Evolutionary conservation across 352 stramenopile genomes (phyloP), one percentile per base, ranked within the genome.

Genomic region (Phytophthora kernoviae): DNA sequence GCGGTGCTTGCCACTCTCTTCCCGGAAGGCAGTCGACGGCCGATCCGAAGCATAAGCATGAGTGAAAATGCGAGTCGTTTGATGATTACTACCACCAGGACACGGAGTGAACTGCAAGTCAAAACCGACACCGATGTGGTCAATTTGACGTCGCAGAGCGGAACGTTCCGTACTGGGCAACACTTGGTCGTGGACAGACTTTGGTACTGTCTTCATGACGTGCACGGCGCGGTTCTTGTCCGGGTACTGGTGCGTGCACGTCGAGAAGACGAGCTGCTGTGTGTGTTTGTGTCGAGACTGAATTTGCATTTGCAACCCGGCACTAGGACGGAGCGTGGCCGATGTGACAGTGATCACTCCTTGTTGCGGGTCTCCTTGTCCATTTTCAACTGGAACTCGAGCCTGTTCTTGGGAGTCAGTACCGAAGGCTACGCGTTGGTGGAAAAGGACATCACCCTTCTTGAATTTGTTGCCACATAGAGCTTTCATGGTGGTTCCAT

Each of bases 151-250:
- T 1, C 72, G 69, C 12, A 87, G 39, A 17, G 74, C 61, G 32
- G 74, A 71, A 14, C 75, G 67, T 41, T 88, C 70, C 2, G 64
- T 36, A n/a, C 58, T 64, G 0, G 64, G 22, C 0, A 87, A 59
- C 11, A 85, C 39, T 18, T 89, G 67, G 40, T 87, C 75, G 71
- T 89, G 77, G n/a, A 87, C 61, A 7, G 71, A 60, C 34, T 79
- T 81, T 17, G 79, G 79, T 4, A 89, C 57, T 12, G 77, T 84
- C 65, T 87, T 89, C 27, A 79, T 81, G 22, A 88, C 64, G 52
- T 84, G 76, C 32, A 83, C 63, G 1, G 79, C 79, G 4, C 73
- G 75, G 20, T 77, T 64, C 20, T 81, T 79, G 21, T 36, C 59
- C 5, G 70, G 51, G 52, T 78, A 82, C 37, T 79, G 64, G 50